Base-by-base conservation (phyloP, 2,329 filamentous ascomycete species). In the Aspergillus ochraceoroseus region DNA sequence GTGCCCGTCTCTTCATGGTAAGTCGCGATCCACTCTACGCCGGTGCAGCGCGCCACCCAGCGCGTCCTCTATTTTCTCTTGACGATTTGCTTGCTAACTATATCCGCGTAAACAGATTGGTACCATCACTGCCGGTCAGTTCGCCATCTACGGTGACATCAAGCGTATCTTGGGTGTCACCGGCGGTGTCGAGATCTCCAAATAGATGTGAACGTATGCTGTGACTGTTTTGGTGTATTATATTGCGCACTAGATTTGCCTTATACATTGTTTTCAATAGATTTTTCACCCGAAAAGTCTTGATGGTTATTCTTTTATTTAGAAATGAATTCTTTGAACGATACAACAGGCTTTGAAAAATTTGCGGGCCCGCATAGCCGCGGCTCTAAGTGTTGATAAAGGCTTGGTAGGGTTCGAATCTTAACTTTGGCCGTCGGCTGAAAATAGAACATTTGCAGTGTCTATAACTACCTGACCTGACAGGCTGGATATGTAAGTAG, bases 121-220 rank as follows among this genome's bases (percentile, higher is more conserved):
- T 68, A 83, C 80, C 54, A 69, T 87, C 56, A 87, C 83, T 49
- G 82, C 82, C 51, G 82, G 83, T 66, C 86, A 92, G 72, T 92
- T 92, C 70, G 85, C 85, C 61, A 94, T 94, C 68, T 94, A 94
- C 64, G 87, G 84, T 67, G 74, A 77, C 57, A 71, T 84, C 56
- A 85, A 85, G 74, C 79, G 80, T 67, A 67, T 74, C 1, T 67
- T 87, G 3, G 82, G 82, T 41, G 86, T 85, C 36, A 78, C 75
- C 9, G 82, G 82, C n/a, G 85, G 84, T 69, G 81, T 88, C 22
- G 84, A 88, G 68, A 83, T 43, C 51, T 65, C 55, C 53, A 70
- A 70, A 63, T 70, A 68, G 51, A 58, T 43, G 46, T 32, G 28
- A 38, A 26, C 15, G 32, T 27, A 13, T 34, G 27, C 19, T 30